Base-by-base conservation (phyloP, 345 rosid species). In the Euclidium syriacum region DNA sequence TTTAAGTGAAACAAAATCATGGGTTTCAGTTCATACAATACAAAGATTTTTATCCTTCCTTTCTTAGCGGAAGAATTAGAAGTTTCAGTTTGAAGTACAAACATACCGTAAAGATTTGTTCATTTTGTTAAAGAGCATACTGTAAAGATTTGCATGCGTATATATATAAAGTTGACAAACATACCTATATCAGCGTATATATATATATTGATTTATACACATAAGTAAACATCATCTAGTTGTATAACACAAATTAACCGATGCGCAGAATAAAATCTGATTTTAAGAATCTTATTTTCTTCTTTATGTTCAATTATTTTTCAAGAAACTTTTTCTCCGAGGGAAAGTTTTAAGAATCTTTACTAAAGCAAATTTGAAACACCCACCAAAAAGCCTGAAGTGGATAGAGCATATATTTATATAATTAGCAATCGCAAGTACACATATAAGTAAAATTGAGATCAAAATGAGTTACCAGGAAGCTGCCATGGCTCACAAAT, bases 401-500 rank as follows among this genome's bases (percentile, higher is more conserved):
- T 14, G 43, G 25, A 49, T 11, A 58, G 10, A 58, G 18, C 32
- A 38, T 12, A 64, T n/a, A 63, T 2, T 39, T 0, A 29, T 11
- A 25, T 15, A 38, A 36, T 6, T 24, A 42, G 41, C 42, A 60
- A 32, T 35, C 61, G 17, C 20, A 42, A 17, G 51, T n/a, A 32
- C 3, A 22, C 6, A 56, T 61, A 64, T 38, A 38, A 49, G 6
- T 29, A 10, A 30, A 72, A 34, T 10, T 25, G 16, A 70, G 27
- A 53, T 26, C 2, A 27, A 7, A 38, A 18, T 14, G 9, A 64
- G 77, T 5, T 71, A 94, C 99, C 99, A 14, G 99, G 99, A 69
- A 94, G 99, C 70, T 94, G 95, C 99, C 99, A 94, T 66, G 99
- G 99, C 80, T 94, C 99, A 64, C 97, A 94, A 7, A 80, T 80